These are phyloP conservation scores for Silene vulgaris DNA, from an alignment of 179 eudicot species.

Conservation along the genomic window DNA sequence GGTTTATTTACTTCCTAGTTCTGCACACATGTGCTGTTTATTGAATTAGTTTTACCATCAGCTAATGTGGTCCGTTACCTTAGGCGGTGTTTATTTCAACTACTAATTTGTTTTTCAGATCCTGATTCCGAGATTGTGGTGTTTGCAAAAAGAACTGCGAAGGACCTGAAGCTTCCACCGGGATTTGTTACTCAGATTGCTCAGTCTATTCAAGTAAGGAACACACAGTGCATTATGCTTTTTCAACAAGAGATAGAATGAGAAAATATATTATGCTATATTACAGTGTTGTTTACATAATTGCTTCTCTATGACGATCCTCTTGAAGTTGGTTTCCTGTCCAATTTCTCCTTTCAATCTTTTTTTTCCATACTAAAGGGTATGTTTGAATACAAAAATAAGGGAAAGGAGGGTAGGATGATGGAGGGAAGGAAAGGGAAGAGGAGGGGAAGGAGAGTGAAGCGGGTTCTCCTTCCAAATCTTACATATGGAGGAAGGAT, in stretches of 20 bases:
- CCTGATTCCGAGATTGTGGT: conserved; percentile 74
- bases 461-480: too few species aligned
- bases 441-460: too few species aligned
- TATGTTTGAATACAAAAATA: too few species aligned
- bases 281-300: not conserved
- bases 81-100: not conserved
- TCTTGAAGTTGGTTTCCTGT: not conserved
- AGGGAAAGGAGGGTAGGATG: too few species aligned
- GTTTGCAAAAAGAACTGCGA: conserved; percentile 80
- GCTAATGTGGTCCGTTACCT: not conserved
- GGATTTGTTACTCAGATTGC: conserved; percentile 81
- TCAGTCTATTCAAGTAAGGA: conserved; percentile 80
- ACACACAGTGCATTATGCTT: conserved; percentile 7
- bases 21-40: not conserved
- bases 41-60: not conserved
- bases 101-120: conserved; percentile 36
- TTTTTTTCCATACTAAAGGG: not conserved
- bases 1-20: not conserved
- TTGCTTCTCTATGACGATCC: not conserved
- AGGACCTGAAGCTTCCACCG: conserved; percentile 90
- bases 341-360: not conserved
- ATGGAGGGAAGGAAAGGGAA: too few species aligned
- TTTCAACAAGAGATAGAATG: not conserved
- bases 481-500: too few species aligned
- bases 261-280: not conserved